Evolutionary conservation across 345 rosid species (phyloP).

Genomic region (Cardamine resedifolia): DNA sequence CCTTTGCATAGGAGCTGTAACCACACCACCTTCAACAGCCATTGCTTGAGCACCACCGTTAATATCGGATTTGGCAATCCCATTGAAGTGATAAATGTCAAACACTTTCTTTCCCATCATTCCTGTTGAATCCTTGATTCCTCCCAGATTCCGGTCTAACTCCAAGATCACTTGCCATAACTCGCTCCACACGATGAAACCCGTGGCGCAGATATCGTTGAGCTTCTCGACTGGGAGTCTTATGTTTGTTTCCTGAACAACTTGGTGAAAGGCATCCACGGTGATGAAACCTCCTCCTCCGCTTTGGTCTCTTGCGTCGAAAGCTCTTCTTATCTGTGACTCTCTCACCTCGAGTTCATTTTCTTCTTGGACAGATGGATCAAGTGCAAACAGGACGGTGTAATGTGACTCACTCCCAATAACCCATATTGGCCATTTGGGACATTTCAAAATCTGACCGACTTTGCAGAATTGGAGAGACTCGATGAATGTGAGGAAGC

Average conservation of each 20-base stretch:
- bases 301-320: constrained; percentile 93
- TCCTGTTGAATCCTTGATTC: constrained; percentile 86
- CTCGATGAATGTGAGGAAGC: constrained; percentile 92
- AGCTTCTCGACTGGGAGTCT: constrained; percentile 69
- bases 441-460: constrained; percentile 88
- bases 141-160: constrained; percentile 74
- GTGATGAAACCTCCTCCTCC: constrained; percentile 99
- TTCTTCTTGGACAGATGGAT: constrained; percentile 86
- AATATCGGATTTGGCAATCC: constrained; percentile 92
- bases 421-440: constrained; percentile 99
- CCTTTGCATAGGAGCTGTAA: constrained; percentile 62
- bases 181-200: constrained; percentile 97
- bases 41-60: constrained; percentile 57
- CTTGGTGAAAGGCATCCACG: constrained; percentile 92
- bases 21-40: constrained; percentile 42
- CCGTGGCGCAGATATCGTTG: constrained; percentile 66
- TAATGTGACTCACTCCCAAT: constrained; percentile 99
- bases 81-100: constrained; percentile 94
- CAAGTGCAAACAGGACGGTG: constrained; percentile 90
- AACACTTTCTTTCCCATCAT: constrained; percentile 96
- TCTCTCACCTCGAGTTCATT: constrained; percentile 95
- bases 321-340: constrained; percentile 80
- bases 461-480: constrained; percentile 96
- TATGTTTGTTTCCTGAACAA: constrained; percentile 61
- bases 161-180: constrained; percentile 92